Percentiles rank a stretch among this genome's conserved stretches.
Conservation (phyloP, 495 filamentous ascomycete genomes). For the Gamarada debralockiae region DNA sequence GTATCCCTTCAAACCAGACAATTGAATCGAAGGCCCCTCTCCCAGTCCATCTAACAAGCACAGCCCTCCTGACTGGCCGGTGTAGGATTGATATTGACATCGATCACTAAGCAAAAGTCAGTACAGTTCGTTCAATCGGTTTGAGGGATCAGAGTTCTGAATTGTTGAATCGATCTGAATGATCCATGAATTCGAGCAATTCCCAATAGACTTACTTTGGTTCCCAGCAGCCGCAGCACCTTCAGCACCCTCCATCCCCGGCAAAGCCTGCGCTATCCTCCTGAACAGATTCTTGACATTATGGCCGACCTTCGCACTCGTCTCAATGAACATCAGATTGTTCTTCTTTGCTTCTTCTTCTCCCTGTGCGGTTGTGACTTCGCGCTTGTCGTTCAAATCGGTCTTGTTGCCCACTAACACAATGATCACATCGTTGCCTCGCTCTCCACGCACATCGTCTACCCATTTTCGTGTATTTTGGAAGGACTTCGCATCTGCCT, state of each 20-base stretch:
- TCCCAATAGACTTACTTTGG: conserved; percentile 47
- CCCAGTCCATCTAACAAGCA: conserved; percentile 55
- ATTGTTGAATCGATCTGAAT: too few species aligned
- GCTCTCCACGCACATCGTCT: conserved; percentile 93
- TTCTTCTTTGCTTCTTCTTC: conserved; percentile 99
- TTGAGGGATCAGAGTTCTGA: too few species aligned
- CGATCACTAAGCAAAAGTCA: conserved; percentile 65
- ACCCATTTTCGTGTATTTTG: conserved; percentile 99
- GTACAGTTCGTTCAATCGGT: too few species aligned
- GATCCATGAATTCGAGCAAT: too few species aligned
- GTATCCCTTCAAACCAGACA: conserved; percentile 17
- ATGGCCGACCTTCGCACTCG: conserved; percentile 94
- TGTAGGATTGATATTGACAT: conserved; percentile 83
- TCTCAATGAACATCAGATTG: conserved; percentile 97
- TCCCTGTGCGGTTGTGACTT: conserved; percentile 90
- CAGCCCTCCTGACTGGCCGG: conserved; percentile 74
- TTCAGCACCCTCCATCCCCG: conserved; percentile 91
- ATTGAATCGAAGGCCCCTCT: conserved; percentile 10
- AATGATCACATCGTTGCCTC: conserved; percentile 97
- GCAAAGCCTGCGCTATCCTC: conserved; percentile 94
- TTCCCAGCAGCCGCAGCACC: conserved; percentile 57
- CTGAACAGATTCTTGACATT: conserved; percentile 97
- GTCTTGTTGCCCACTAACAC: conserved; percentile 99
- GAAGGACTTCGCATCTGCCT: conserved; percentile 79
- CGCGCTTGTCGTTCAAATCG: conserved; percentile 93